phyloP scores from a whole-genome alignment of 768 basidiomycete genomes.

The Cystofilobasidium capitatum region DNA sequence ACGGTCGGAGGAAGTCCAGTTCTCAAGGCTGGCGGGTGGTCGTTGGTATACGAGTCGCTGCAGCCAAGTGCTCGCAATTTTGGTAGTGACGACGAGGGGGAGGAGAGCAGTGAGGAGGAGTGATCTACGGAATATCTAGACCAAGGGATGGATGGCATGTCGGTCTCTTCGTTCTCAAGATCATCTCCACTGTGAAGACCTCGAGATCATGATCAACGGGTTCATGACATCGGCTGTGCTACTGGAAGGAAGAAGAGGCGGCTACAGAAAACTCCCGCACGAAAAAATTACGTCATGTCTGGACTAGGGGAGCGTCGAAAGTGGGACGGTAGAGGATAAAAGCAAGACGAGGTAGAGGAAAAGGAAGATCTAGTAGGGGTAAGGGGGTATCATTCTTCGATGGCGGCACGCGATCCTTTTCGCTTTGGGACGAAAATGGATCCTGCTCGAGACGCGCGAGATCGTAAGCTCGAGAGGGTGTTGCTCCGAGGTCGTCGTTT shows the following conservation, averaged over 20 bases:
- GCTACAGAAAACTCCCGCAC: too few relatives aligned
- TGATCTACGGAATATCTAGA: too few relatives aligned
- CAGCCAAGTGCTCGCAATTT: not conserved
- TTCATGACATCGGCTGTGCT: too few relatives aligned
- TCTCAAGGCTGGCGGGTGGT: conserved; percentile 16
- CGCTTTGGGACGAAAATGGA: conserved; percentile 20
- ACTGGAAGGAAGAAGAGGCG: too few relatives aligned
- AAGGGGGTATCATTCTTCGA: not conserved
- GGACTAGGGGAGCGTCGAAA: too few relatives aligned
- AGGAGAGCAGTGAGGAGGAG: not conserved
- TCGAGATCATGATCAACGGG: too few relatives aligned
- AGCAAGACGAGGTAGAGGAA: not conserved
- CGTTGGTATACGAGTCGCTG: conserved; percentile 20
- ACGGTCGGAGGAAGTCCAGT: conserved; percentile 18
- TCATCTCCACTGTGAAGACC: too few relatives aligned
- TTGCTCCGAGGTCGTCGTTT: conserved; percentile 3
- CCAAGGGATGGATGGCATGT: too few relatives aligned
- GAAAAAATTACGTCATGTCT: too few relatives aligned
- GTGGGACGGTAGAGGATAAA: not conserved
- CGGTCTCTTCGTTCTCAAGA: too few relatives aligned
- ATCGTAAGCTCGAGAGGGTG: conserved; percentile 19
- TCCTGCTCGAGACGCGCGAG: conserved; percentile 18
- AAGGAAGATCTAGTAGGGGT: not conserved
- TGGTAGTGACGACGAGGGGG: not conserved
- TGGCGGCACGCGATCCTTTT: not conserved